These are phyloP conservation scores for Pugionium cornutum DNA, from an alignment of 345 rosid genomes.

Conservation along the genomic window DNA sequence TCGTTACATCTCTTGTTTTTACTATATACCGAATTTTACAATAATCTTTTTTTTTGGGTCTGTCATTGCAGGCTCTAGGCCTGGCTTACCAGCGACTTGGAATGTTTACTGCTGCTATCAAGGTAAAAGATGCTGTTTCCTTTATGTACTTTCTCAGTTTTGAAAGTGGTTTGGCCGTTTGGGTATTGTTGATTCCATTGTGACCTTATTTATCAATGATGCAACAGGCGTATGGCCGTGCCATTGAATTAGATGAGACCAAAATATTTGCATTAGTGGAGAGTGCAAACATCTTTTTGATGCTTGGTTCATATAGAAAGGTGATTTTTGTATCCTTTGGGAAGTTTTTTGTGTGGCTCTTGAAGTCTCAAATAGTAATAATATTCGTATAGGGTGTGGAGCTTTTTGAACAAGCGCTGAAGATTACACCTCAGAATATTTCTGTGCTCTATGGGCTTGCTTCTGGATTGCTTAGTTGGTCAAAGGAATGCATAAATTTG, in stretches of 20 bases:
- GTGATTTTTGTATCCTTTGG: conserved; percentile 41
- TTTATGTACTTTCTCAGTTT: conserved; percentile 4
- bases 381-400: conserved; percentile 72
- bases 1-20: conserved; percentile 11
- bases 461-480: conserved; percentile 76
- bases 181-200: background rate
- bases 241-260: conserved; percentile 78
- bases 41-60: conserved; percentile 1
- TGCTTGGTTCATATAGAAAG: conserved; percentile 90
- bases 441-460: conserved; percentile 85
- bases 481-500: conserved; percentile 74
- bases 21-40: conserved; percentile 14
- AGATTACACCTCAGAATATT: conserved; percentile 69
- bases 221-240: conserved; percentile 77
- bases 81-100: conserved; percentile 92
- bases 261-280: conserved; percentile 72
- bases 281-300: conserved; percentile 87
- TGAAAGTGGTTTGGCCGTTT: conserved; percentile 2
- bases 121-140: conserved; percentile 47
- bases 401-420: conserved; percentile 69
- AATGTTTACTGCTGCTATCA: conserved; percentile 91
- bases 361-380: conserved; percentile 32
- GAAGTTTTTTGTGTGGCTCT: conserved; percentile 23
- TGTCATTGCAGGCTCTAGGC: conserved; percentile 71
- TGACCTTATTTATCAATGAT: conserved; percentile 14